phyloP scores from a whole-genome alignment of 768 basidiomycete genomes.

The Gelatoporia subvermispora region DNA sequence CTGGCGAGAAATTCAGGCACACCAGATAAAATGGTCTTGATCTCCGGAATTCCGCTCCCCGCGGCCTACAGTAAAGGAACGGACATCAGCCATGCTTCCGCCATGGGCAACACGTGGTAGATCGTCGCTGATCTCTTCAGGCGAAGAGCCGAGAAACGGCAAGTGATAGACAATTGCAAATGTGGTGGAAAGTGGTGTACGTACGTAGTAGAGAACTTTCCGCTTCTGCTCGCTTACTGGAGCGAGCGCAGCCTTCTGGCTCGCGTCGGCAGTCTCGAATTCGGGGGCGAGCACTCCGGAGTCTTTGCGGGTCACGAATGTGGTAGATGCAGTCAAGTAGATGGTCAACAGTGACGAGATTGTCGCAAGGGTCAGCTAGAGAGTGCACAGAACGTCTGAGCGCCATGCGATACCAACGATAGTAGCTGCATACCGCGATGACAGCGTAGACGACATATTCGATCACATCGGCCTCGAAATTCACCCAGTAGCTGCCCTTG shows the following conservation, averaged over 20 bases:
- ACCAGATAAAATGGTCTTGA: slow-evolving; percentile 92
- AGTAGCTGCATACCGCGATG: slow-evolving; percentile 65
- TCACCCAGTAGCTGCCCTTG: slow-evolving; percentile 22
- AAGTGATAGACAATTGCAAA: too few species aligned
- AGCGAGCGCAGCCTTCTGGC: slow-evolving; percentile 15
- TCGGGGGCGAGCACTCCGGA: slow-evolving; percentile 59
- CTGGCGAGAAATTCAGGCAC: slow-evolving; percentile 6
- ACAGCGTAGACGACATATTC: slow-evolving; percentile 67
- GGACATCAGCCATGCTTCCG: neutral
- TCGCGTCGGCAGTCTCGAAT: slow-evolving; percentile 28
- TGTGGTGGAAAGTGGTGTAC: slow-evolving; percentile 25
- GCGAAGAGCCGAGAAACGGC: too few species aligned
- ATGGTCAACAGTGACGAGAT: slow-evolving; percentile 79
- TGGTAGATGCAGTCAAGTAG: slow-evolving; percentile 81
- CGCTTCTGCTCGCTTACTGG: slow-evolving; percentile 39
- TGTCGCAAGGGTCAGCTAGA: slow-evolving; percentile 67
- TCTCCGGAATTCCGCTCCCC: slow-evolving; percentile 94
- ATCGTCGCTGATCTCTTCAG: too few species aligned
- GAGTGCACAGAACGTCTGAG: slow-evolving; percentile 5
- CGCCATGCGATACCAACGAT: slow-evolving; percentile 57
- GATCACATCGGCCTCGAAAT: slow-evolving; percentile 38
- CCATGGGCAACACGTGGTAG: neutral
- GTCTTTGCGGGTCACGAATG: slow-evolving; percentile 87
- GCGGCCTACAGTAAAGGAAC: slow-evolving; percentile 59
- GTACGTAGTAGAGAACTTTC: slow-evolving; percentile 78